Percentiles rank a stretch among this genome's conserved stretches.
These are phyloP conservation scores for Neostapfia colusana DNA, from an alignment of 176 grass and related monocot species.

Conservation along the genomic window DNA sequence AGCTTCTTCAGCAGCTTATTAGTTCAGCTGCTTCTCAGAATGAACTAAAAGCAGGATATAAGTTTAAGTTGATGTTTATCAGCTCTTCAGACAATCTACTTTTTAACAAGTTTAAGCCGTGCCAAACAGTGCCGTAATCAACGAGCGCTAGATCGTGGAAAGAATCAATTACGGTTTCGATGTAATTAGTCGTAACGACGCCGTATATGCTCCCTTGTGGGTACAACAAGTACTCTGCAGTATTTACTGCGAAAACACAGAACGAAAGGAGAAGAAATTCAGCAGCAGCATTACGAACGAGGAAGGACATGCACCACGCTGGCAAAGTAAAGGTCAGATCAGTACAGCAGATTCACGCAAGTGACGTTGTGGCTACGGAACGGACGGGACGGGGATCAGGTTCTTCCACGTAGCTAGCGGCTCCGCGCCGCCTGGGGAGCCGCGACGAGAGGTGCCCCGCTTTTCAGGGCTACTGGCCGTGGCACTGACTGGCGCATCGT, in stretches of 20 bases:
- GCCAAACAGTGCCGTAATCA: no score
- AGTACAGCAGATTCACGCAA: not conserved
- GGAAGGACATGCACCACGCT: not conserved
- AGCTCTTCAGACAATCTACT: no score
- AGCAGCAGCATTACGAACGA: not conserved
- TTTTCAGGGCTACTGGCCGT: not conserved
- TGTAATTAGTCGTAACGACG: no score
- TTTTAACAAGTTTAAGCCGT: no score
- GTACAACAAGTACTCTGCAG: not conserved
- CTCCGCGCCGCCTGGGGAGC: no score
- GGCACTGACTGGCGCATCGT: not conserved
- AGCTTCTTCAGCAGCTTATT: no score
- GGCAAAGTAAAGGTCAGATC: not conserved
- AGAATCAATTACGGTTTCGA: not conserved
- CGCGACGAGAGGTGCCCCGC: not conserved
- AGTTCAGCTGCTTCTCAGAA: no score
- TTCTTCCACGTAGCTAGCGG: not conserved
- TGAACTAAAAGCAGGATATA: no score
- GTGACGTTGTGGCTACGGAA: not conserved
- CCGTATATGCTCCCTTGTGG: no score
- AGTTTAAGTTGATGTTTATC: no score
- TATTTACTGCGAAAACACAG: not conserved
- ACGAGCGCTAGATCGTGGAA: not conserved
- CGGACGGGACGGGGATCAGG: not conserved
- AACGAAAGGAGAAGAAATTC: not conserved